These are phyloP conservation scores for Suhomyces canberraensis DNA, from an alignment of 805 yeast genomes.

Conservation along the genomic window DNA sequence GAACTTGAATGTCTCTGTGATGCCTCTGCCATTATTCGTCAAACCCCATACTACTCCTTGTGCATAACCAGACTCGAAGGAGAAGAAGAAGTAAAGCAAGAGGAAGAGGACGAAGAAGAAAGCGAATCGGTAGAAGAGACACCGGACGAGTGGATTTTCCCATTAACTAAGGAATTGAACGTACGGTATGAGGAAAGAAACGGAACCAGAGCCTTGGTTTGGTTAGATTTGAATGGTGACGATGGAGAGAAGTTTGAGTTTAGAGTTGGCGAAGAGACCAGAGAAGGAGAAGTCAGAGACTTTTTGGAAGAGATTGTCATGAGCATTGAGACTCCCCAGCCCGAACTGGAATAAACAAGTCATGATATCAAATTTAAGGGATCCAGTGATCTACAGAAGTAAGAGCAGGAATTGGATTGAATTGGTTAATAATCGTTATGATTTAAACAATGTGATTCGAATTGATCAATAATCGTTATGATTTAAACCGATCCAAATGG, in stretches of 20 bases:
- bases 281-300: conserved; percentile 52
- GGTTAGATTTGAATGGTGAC: conserved; percentile 87
- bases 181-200: conserved; percentile 53
- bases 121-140: conserved; percentile 24
- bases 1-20: conserved; percentile 81
- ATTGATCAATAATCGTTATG: too few species aligned
- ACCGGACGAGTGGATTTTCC: conserved; percentile 67
- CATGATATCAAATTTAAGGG: too few species aligned
- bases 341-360: too few species aligned
- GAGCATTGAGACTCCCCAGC: too few species aligned
- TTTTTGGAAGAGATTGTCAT: too few species aligned
- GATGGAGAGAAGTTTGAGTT: conserved; percentile 81
- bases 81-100: conserved; percentile 65
- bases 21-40: conserved; percentile 69
- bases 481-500: too few species aligned
- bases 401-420: too few species aligned
- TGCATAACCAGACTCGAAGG: conserved; percentile 65
- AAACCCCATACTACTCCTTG: conserved; percentile 66
- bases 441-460: too few species aligned
- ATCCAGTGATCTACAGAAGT: too few species aligned
- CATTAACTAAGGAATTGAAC: conserved; percentile 58
- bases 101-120: conserved; percentile 39
- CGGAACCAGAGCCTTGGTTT: conserved; percentile 59
- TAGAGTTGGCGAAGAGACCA: conserved; percentile 60
- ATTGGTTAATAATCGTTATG: too few species aligned